Base-by-base conservation (phyloP, 2,329 filamentous ascomycete genomes). In the Zymoseptoria crescenta region DNA sequence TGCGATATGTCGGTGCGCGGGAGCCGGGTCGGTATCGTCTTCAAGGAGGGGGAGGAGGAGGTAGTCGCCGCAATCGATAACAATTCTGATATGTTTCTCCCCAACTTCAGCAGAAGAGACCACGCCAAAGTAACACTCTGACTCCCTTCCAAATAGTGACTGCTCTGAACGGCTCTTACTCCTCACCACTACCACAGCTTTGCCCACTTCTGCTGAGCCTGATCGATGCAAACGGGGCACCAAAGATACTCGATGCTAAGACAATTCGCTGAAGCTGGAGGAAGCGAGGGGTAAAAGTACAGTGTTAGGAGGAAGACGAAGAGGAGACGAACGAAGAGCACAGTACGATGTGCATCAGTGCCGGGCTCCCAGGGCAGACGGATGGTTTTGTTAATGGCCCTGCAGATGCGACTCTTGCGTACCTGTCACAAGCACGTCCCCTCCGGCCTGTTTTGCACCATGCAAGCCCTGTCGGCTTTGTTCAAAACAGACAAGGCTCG, bases 381-480 rank as follows among this genome's bases (percentile, higher is more conserved):
- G 30, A 58, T 61, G 57, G 58, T 61, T 64, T 62, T 67, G 63
- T 65, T 64, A 59, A 59, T 64, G 64, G 56, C 59, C 59, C 56
- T 56, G 59, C 58, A 56, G 24, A 51, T 28, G 51, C 24, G 49
- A 53, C 49, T 28, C 20, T 24, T 29, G n/a, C 16, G 50, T 56
- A 66, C 61, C 59, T 65, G 64, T 66, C 61, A 62, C 64, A 67
- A 61, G 61, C 61, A 63, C 56, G 61, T 61, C 61, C 61, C 56
- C 58, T 55, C 29, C 24, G 24, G 57, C 62, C 60, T 66, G 65
- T 67, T 66, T 67, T 63, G 62, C 24, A 56, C 64, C 57, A 63
- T 70, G 68, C 69, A 68, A 70, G 69, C 66, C 66, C 59, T 56
- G 56, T 67, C 68, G 67, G 59, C 67, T 69, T 69, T 68, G 67